Evolutionary conservation across 305 asterid genomes (phyloP).

Genomic region (Plantago lanceolata): DNA sequence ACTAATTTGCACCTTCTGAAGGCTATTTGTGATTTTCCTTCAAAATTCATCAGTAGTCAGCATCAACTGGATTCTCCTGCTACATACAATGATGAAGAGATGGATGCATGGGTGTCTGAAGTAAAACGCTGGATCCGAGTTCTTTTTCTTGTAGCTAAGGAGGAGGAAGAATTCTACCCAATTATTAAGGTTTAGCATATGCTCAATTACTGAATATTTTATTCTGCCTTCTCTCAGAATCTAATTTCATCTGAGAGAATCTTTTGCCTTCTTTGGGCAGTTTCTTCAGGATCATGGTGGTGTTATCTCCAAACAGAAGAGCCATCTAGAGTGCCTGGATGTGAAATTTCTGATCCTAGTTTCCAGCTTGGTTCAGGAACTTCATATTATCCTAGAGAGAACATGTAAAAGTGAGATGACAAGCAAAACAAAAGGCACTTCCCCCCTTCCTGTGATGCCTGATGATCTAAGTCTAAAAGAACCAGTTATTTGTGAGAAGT

Average conservation of each 20-base stretch:
- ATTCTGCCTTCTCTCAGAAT: neutral
- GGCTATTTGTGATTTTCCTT: constrained; percentile 52
- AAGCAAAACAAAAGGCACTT: constrained; percentile 35
- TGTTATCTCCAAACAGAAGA: constrained; percentile 44
- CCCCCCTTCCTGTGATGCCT: constrained; percentile 27
- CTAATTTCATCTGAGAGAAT: constrained; percentile 7
- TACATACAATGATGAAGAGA: constrained; percentile 71
- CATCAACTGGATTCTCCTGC: constrained; percentile 35
- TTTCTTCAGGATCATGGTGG: constrained; percentile 53
- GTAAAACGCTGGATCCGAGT: constrained; percentile 87
- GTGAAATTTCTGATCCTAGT: constrained; percentile 72
- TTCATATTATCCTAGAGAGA: constrained; percentile 57
- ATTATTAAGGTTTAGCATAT: constrained; percentile 44
- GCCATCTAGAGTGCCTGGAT: constrained; percentile 43
- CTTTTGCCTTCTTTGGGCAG: constrained; percentile 34
- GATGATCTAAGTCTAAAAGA: constrained; percentile 33
- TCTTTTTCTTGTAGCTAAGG: constrained; percentile 55
- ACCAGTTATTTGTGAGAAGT: constrained; percentile 44
- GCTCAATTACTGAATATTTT: constrained; percentile 1
- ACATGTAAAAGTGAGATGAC: constrained; percentile 31
- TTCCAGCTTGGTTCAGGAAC: constrained; percentile 71
- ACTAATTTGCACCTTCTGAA: constrained; percentile 44
- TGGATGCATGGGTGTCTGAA: constrained; percentile 75
- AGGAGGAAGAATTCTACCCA: constrained; percentile 43
- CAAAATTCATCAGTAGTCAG: constrained; percentile 40